phyloP scores from a whole-genome alignment of 129 eudicot species.

The Tagetes patula region DNA sequence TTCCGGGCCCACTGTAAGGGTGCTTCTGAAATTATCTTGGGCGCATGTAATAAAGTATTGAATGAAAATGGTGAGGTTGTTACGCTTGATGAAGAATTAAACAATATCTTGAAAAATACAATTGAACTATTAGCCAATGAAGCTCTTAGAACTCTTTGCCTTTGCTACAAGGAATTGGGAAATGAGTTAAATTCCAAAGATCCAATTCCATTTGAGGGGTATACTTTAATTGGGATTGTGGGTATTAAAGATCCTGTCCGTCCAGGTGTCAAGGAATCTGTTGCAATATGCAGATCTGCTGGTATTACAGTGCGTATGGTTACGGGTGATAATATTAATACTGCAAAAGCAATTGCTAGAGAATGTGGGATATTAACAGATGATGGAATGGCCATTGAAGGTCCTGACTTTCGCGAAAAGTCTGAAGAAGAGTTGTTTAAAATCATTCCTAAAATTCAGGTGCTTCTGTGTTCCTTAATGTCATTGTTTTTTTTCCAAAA shows the following conservation, averaged over 20 bases:
- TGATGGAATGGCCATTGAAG: conserved; percentile 90
- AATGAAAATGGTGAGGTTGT: conserved; percentile 59
- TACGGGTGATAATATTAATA: conserved; percentile 88
- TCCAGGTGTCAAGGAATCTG: conserved; percentile 93
- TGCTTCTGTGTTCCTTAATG: conserved; percentile 23
- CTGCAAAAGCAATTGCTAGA: conserved; percentile 94
- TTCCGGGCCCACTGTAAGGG: conserved; percentile 81
- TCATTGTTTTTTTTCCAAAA: conserved; percentile 8
- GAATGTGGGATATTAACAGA: conserved; percentile 92
- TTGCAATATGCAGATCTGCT: conserved; percentile 83
- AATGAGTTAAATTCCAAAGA: conserved; percentile 45
- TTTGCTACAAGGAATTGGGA: conserved; percentile 72
- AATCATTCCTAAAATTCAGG: conserved; percentile 85
- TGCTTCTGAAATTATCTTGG: conserved; percentile 82
- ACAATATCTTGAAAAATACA: conserved; percentile 45
- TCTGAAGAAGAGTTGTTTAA: conserved; percentile 69
- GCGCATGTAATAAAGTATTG: conserved; percentile 70
- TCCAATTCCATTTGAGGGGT: conserved; percentile 71
- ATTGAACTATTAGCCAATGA: conserved; percentile 82
- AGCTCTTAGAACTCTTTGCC: conserved; percentile 88
- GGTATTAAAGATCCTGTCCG: conserved; percentile 98
- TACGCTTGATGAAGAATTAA: conserved; percentile 54
- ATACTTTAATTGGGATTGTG: conserved; percentile 76
- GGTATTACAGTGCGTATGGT: conserved; percentile 92
- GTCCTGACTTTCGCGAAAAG: conserved; percentile 79